These are phyloP conservation scores for Tardiomyces depauwii DNA, from an alignment of 1,139 yeast genomes.

Conservation along the genomic window DNA sequence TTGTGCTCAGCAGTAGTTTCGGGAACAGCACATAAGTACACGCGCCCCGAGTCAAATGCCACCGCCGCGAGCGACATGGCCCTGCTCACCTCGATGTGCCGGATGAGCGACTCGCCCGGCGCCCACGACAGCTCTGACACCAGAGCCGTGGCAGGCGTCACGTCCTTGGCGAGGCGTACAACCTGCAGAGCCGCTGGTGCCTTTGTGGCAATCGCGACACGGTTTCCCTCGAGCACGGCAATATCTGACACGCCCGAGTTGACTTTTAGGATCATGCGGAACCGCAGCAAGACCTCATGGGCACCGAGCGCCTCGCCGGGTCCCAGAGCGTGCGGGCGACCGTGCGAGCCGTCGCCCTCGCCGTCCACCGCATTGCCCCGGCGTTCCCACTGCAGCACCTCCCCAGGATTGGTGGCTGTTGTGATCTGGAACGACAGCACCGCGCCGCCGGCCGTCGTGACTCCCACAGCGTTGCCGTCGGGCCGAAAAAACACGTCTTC, in stretches of 20 bases:
- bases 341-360: slow-evolving; percentile 1
- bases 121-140: neutral
- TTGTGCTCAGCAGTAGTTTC: neutral
- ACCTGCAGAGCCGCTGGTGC: slow-evolving; percentile 21
- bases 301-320: slow-evolving; percentile 32
- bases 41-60: slow-evolving; percentile 3
- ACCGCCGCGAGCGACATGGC: slow-evolving; percentile 2
- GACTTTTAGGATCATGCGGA: slow-evolving; percentile 17
- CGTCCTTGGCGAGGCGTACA: slow-evolving; percentile 3
- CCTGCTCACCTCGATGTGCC: neutral
- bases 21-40: slow-evolving; percentile 1
- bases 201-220: slow-evolving; percentile 20
- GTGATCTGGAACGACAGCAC: slow-evolving; percentile 19
- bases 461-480: slow-evolving; percentile 23
- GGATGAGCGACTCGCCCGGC: neutral
- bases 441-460: slow-evolving; percentile 21
- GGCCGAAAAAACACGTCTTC: slow-evolving; percentile 20
- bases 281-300: slow-evolving; percentile 22
- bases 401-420: slow-evolving; percentile 16
- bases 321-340: slow-evolving; percentile 20
- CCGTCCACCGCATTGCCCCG: neutral
- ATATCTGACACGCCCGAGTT: slow-evolving; percentile 22
- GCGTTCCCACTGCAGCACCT: slow-evolving; percentile 16
- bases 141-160: slow-evolving; percentile 5
- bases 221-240: slow-evolving; percentile 19